Base-by-base conservation (phyloP, 371 early-diverging fungal genomes). In the Dichotomocladium elegans region DNA sequence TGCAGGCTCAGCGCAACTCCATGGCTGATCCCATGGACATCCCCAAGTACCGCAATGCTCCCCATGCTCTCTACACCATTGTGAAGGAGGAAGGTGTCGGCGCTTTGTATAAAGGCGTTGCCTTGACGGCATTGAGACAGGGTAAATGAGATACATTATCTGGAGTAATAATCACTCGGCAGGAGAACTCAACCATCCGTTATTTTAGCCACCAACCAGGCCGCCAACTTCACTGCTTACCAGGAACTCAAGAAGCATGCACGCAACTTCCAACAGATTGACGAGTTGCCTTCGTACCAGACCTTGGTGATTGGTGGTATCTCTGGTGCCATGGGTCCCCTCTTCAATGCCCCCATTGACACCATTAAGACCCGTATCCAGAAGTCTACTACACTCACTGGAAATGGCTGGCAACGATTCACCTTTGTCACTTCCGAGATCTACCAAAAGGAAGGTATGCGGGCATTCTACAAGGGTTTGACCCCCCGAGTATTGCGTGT, bases 351-450 rank as follows among this genome's bases (percentile, higher is more conserved):
- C 29, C 98, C 98, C 28, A 95, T 98, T 52, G 98, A 98, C 74
- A 96, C 95, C 33, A 94, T 98, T 70, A 98, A 98, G 81, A 98
- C 98, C 3, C 91, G 98, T 73, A 92, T 98, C 63, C 98, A 98
- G 68, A 90, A 77, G 73, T 82, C 87, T 2, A 82, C 85, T 15
- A 79, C 43, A 15, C 77, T 82, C 12, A 74, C 80, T 30, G 87
- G 94, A 54, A 79, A 81, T 24, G 94, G 90, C 17, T 93, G 87
- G 85, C 66, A 71, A 42, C 85, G 94, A n/a, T 90, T 96, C 73
- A 77, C 74, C 47, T 64, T 74, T 7, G 89, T 95, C 29, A 81
- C 87, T 29, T 65, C 81, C 2, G 77, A 81, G 12, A 89, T 90
- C 35, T 80, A 89, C 60, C 78, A 86, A 63, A 93, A 92, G 66